Conservation (phyloP, 345 rosid genomes). For the Gossypium longicalyx region DNA sequence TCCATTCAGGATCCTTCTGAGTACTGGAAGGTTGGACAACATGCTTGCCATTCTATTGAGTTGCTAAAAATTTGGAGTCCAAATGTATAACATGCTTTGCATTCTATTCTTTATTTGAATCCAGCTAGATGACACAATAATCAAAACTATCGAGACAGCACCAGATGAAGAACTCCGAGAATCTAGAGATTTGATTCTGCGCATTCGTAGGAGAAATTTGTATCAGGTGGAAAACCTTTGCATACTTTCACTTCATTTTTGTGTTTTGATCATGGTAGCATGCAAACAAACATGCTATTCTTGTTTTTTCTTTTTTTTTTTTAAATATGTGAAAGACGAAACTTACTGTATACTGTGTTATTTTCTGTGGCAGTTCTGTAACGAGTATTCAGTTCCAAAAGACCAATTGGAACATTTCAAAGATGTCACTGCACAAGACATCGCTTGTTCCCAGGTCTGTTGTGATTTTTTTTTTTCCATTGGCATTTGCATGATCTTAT, state of each 20-base stretch:
- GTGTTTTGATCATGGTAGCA: neutral
- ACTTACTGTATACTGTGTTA: constrained; percentile 1
- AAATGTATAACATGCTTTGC: constrained; percentile 5
- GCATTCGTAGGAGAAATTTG: constrained; percentile 79
- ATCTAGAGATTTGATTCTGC: constrained; percentile 69
- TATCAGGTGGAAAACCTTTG: constrained; percentile 54
- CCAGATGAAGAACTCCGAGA: constrained; percentile 66
- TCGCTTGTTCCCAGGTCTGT: constrained; percentile 83
- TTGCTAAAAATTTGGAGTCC: neutral
- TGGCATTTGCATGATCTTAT: neutral
- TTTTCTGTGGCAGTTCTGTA: constrained; percentile 69
- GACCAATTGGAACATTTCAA: constrained; percentile 74
- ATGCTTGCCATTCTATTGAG: constrained; percentile 3
- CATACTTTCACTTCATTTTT: constrained; percentile 2
- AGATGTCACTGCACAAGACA: constrained; percentile 76
- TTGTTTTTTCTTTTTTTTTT: neutral
- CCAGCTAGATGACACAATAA: constrained; percentile 85
- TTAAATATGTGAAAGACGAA: neutral
- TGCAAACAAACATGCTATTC: neutral
- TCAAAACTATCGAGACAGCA: constrained; percentile 79
- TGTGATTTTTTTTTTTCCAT: neutral
- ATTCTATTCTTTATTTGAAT: constrained; percentile 19
- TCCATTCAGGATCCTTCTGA: constrained; percentile 64
- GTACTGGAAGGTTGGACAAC: constrained; percentile 77
- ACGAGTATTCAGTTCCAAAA: constrained; percentile 90